Evolutionary conservation across 495 filamentous ascomycete species (phyloP).

Genomic region (Pyrenula massariospora): DNA sequence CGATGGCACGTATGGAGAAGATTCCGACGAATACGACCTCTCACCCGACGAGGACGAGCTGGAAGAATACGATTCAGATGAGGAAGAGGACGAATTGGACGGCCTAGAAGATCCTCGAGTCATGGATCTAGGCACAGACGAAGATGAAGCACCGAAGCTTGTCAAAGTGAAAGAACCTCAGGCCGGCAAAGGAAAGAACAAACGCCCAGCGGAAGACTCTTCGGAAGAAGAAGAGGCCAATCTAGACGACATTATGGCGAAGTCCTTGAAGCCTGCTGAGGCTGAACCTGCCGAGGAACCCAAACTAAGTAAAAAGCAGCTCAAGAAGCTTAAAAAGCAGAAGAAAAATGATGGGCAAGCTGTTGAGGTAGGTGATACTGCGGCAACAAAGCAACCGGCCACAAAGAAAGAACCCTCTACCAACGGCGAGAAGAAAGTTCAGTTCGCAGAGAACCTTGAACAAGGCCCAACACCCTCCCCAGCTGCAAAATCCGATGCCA

Average conservation of each 20-base stretch:
- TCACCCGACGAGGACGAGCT: slow-evolving; percentile 70
- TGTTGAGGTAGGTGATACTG: slow-evolving; percentile 44
- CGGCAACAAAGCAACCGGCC: slow-evolving; percentile 34
- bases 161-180: slow-evolving; percentile 26
- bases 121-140: slow-evolving; percentile 74
- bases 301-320: slow-evolving; percentile 85
- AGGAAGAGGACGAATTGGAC: slow-evolving; percentile 77
- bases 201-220: slow-evolving; percentile 59
- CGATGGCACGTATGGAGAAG: slow-evolving; percentile 52
- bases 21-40: slow-evolving; percentile 70
- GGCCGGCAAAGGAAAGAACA: slow-evolving; percentile 62
- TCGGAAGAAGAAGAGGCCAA: slow-evolving; percentile 43
- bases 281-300: slow-evolving; percentile 45
- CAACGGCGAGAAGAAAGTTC: slow-evolving; percentile 86
- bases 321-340: slow-evolving; percentile 62
- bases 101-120: slow-evolving; percentile 68
- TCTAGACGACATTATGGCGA: slow-evolving; percentile 67
- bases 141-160: slow-evolving; percentile 68
- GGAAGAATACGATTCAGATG: slow-evolving; percentile 47
- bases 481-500: slow-evolving; percentile 22
- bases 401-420: slow-evolving; percentile 39
- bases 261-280: slow-evolving; percentile 43
- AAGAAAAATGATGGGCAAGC: slow-evolving; percentile 96
- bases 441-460: slow-evolving; percentile 97
- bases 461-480: slow-evolving; percentile 74